Conservation (phyloP, 2,329 filamentous ascomycete genomes). For the Stachybotrys chlorohalonatus region DNA sequence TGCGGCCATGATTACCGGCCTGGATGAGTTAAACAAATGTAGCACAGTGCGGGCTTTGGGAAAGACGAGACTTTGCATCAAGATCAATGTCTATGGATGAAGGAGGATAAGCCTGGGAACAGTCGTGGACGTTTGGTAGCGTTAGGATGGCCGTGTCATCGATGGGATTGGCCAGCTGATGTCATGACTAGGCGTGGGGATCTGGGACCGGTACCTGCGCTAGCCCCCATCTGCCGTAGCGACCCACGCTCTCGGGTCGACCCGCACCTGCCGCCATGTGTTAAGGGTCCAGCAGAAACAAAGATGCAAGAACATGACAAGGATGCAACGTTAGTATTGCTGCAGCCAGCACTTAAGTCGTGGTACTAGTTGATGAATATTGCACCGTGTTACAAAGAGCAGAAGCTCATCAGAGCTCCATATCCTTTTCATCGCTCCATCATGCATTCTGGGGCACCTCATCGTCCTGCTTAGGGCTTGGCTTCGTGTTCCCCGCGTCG, state of each 20-base stretch:
- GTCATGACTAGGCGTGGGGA: neutral
- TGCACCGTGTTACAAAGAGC: too few species aligned
- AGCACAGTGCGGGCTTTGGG: too few species aligned
- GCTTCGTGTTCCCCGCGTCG: neutral
- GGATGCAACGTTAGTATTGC: neutral
- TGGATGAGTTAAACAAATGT: neutral
- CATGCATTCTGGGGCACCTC: neutral
- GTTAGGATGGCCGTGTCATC: neutral
- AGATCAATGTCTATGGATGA: too few species aligned
- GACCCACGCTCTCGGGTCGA: neutral
- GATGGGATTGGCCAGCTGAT: neutral
- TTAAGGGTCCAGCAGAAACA: neutral
- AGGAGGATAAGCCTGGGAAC: neutral
- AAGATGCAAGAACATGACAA: neutral
- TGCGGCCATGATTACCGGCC: neutral
- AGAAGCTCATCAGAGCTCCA: neutral
- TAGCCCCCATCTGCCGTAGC: neutral
- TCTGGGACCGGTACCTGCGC: neutral
- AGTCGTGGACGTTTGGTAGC: neutral
- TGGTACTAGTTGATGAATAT: too few species aligned
- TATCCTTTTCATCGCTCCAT: neutral
- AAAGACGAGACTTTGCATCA: too few species aligned
- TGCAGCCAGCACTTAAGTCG: too few species aligned
- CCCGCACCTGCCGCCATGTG: too few species aligned
- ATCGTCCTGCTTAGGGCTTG: neutral